Percentiles rank a stretch among this genome's conserved stretches.
Conservation (phyloP, 73 alveolate species). For the Paramecium bursaria region DNA sequence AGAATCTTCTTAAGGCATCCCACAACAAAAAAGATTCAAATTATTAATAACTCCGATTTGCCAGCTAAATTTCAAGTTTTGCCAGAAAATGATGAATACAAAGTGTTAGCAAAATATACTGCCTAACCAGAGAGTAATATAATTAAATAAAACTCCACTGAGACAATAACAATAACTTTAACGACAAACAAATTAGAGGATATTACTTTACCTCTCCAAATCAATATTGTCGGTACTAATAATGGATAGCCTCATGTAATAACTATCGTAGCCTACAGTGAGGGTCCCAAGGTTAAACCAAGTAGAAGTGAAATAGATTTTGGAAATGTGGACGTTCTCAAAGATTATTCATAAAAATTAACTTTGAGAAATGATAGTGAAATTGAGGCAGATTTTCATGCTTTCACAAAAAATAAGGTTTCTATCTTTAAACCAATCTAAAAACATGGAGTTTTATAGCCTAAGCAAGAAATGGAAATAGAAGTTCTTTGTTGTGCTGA, state of each 20-base stretch:
- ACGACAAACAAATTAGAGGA: constrained; percentile 90
- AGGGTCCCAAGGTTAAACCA: constrained; percentile 97
- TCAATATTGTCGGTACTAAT: constrained; percentile 70
- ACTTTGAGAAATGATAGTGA: constrained; percentile 91
- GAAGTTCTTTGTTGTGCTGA: constrained; percentile 98
- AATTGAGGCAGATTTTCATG: constrained; percentile 98
- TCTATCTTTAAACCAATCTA: constrained; percentile 85
- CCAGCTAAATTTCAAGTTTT: constrained; percentile 98
- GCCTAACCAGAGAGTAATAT: constrained; percentile 97
- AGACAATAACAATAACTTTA: constrained; percentile 89
- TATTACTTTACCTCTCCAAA: constrained; percentile 87
- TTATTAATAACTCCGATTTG: constrained; percentile 94
- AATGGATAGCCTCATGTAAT: constrained; percentile 85
- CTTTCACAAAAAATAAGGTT: constrained; percentile 95
- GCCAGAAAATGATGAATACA: constrained; percentile 97
- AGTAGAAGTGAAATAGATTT: constrained; percentile 92
- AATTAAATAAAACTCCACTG: constrained; percentile 90
- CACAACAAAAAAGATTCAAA: constrained; percentile 87
- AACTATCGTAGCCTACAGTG: constrained; percentile 94
- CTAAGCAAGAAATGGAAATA: constrained; percentile 94
- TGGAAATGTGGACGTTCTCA: constrained; percentile 92
- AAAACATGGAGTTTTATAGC: constrained; percentile 92
- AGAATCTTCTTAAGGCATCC: constrained; percentile 98
- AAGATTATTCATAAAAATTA: constrained; percentile 87
- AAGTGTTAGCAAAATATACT: constrained; percentile 91